phyloP scores from a whole-genome alignment of 331 rosid species.

The Ulmus americana region DNA sequence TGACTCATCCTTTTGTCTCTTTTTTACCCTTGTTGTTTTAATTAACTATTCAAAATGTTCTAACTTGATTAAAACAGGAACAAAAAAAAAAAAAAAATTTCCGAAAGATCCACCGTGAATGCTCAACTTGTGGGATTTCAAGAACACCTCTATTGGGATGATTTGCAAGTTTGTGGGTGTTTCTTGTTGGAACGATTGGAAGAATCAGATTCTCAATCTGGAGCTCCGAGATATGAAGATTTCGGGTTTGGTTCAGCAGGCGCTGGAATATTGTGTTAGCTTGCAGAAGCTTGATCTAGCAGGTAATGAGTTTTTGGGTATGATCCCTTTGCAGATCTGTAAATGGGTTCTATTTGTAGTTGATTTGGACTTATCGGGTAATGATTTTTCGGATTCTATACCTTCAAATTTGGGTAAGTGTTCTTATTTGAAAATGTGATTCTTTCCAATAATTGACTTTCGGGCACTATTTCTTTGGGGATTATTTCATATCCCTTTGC shows the following conservation, averaged over 20 bases:
- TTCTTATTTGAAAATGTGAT: slow-evolving; percentile 45
- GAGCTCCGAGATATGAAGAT: slow-evolving; percentile 47
- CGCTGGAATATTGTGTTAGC: slow-evolving; percentile 55
- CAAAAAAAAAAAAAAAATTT: slow-evolving; percentile 1
- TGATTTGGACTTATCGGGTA: slow-evolving; percentile 52
- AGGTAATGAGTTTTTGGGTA: slow-evolving; percentile 39
- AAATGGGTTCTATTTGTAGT: slow-evolving; percentile 69
- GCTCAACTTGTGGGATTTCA: slow-evolving; percentile 50
- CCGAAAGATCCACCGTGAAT: slow-evolving; percentile 30
- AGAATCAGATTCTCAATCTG: slow-evolving; percentile 53
- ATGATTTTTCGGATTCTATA: slow-evolving; percentile 48
- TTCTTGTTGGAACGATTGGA: slow-evolving; percentile 65
- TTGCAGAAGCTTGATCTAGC: slow-evolving; percentile 64
- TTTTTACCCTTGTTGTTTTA: too few relatives aligned
- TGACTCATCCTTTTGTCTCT: too few relatives aligned
- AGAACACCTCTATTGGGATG: slow-evolving; percentile 50
- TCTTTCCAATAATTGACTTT: slow-evolving; percentile 45
- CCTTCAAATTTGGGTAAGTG: slow-evolving; percentile 32
- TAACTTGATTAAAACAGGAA: too few relatives aligned
- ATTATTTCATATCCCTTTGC: too few relatives aligned
- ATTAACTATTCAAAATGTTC: too few relatives aligned
- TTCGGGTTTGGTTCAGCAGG: slow-evolving; percentile 47
- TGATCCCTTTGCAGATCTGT: slow-evolving; percentile 61
- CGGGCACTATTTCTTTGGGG: slow-evolving; percentile 64
- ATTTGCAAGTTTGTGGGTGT: slow-evolving; percentile 66